Conservation (phyloP, 805 yeast genomes). For the Dipodascus albidus region DNA sequence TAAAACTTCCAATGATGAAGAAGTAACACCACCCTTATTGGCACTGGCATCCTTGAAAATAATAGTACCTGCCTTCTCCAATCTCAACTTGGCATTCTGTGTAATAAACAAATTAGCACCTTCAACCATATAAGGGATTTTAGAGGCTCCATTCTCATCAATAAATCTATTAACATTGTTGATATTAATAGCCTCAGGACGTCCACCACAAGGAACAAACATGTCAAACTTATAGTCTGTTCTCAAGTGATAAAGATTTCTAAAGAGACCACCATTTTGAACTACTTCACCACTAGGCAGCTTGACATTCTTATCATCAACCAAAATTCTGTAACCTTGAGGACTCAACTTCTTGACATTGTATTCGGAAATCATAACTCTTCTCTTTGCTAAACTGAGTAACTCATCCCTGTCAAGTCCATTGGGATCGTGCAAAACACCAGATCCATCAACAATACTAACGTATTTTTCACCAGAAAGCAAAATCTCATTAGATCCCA, state of each 20-base stretch:
- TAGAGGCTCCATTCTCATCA: slow-evolving; percentile 65
- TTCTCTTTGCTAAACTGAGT: slow-evolving; percentile 59
- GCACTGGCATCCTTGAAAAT: slow-evolving; percentile 94
- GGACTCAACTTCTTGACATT: slow-evolving; percentile 55
- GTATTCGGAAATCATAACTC: slow-evolving; percentile 63
- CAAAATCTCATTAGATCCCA: slow-evolving; percentile 90
- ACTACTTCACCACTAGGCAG: slow-evolving; percentile 71
- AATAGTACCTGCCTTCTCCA: slow-evolving; percentile 79
- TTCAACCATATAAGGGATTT: slow-evolving; percentile 84
- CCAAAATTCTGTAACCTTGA: slow-evolving; percentile 71
- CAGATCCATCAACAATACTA: slow-evolving; percentile 90
- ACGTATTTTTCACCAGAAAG: slow-evolving; percentile 79
- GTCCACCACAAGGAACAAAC: slow-evolving; percentile 98
- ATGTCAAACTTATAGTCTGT: slow-evolving; percentile 60
- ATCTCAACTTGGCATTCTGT: slow-evolving; percentile 78
- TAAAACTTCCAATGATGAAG: slow-evolving; percentile 88
- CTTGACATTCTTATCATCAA: slow-evolving; percentile 70
- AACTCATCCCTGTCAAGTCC: slow-evolving; percentile 80
- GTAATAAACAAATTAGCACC: slow-evolving; percentile 96
- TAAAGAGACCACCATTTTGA: slow-evolving; percentile 76
- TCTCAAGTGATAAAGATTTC: slow-evolving; percentile 81
- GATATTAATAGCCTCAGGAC: slow-evolving; percentile 91
- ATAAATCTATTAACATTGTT: slow-evolving; percentile 65
- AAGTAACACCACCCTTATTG: slow-evolving; percentile 97
- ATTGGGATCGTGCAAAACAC: slow-evolving; percentile 83